Percentiles rank a stretch among this genome's conserved stretches.
phyloP scores from a whole-genome alignment of 257 asterid genomes.

The Solanum bukasovii region DNA sequence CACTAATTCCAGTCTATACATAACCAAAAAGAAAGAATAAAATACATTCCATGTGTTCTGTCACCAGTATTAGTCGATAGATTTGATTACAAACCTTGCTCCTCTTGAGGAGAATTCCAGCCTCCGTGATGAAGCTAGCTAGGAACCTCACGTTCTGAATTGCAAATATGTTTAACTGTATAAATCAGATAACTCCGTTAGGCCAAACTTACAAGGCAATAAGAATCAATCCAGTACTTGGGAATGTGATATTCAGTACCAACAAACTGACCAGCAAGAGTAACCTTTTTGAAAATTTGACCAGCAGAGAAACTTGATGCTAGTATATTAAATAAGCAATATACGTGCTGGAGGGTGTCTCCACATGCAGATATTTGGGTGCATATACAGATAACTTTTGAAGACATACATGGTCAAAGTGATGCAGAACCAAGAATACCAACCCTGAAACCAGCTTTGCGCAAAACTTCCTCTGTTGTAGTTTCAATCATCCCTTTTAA shows the following conservation, averaged over 20 bases:
- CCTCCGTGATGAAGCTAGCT: conserved; percentile 68
- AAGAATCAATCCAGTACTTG: background rate
- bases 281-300: background rate
- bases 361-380: background rate
- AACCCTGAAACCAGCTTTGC: conserved; percentile 93
- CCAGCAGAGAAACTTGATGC: background rate
- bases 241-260: background rate
- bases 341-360: background rate
- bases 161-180: background rate
- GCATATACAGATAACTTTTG: background rate
- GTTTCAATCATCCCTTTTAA: conserved; percentile 52
- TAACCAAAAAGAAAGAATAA: background rate
- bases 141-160: conserved; percentile 80
- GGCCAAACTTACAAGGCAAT: background rate
- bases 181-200: background rate
- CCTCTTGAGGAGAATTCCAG: conserved; percentile 72
- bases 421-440: conserved; percentile 6
- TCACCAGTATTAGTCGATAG: background rate
- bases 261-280: background rate
- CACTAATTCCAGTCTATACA: conserved; percentile 30
- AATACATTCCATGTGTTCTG: background rate
- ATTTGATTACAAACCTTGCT: conserved; percentile 45
- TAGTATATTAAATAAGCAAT: background rate
- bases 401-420: background rate
- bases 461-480: conserved; percentile 62